Evolutionary conservation across 768 basidiomycete genomes (phyloP).

Genomic region (Coprinellus micaceus): DNA sequence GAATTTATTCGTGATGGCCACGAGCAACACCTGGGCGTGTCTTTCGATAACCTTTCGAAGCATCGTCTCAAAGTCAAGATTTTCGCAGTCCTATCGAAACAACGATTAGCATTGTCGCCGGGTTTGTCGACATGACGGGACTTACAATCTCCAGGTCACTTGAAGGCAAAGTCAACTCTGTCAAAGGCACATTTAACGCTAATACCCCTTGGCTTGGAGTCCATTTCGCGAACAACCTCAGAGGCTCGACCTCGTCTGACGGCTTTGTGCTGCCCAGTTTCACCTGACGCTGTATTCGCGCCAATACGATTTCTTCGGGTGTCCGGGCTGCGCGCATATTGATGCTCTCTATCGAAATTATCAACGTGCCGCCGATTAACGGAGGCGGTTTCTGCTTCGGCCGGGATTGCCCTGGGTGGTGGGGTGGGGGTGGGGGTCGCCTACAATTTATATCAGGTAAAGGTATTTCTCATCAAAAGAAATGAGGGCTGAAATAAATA

Average conservation of each 20-base stretch:
- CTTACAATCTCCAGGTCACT: slow-evolving; percentile 57
- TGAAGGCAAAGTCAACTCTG: slow-evolving; percentile 39
- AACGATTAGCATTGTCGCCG: not conserved
- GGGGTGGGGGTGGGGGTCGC: slow-evolving; percentile 26
- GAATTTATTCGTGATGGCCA: slow-evolving; percentile 51
- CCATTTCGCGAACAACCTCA: slow-evolving; percentile 73
- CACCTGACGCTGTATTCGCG: slow-evolving; percentile 59
- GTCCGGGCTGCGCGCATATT: slow-evolving; percentile 45
- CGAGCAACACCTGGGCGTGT: slow-evolving; percentile 64
- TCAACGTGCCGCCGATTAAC: slow-evolving; percentile 66
- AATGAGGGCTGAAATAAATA: no score
- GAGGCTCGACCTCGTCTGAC: slow-evolving; percentile 73
- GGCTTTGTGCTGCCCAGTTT: slow-evolving; percentile 53
- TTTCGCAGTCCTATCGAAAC: slow-evolving; percentile 48
- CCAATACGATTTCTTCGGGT: slow-evolving; percentile 50
- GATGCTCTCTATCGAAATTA: slow-evolving; percentile 62
- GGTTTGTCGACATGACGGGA: no score
- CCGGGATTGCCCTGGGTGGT: slow-evolving; percentile 30
- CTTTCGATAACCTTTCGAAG: slow-evolving; percentile 58
- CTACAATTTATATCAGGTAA: slow-evolving; percentile 15
- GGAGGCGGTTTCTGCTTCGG: slow-evolving; percentile 27
- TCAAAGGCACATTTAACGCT: slow-evolving; percentile 51
- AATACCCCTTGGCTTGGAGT: slow-evolving; percentile 66
- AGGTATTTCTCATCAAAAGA: no score
- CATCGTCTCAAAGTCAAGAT: slow-evolving; percentile 73